Percentiles rank a stretch among this genome's conserved stretches.
These are phyloP conservation scores for Metarhizium guizhouense DNA, from an alignment of 2,329 filamentous ascomycete species.

Conservation along the genomic window DNA sequence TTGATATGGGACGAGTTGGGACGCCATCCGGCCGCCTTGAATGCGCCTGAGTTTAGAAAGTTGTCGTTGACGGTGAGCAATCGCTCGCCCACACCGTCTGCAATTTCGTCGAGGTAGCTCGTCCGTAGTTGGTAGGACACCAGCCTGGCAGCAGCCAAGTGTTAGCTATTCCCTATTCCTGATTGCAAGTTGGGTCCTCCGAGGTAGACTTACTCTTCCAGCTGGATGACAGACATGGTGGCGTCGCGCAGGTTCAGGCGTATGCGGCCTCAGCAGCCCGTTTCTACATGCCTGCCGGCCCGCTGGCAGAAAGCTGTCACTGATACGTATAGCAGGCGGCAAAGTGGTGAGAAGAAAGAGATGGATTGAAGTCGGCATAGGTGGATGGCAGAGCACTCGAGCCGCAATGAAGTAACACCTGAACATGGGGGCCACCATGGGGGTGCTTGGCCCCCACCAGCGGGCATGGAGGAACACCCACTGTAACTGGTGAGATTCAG, in stretches of 20 bases:
- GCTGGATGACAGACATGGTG: conserved; percentile 29
- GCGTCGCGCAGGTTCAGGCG: not conserved
- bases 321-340: not conserved
- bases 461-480: no score
- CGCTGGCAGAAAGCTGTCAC: not conserved
- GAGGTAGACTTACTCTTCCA: conserved; percentile 25
- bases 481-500: no score
- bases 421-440: not conserved
- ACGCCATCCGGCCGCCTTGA: conserved; percentile 76
- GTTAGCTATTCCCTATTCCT: conserved; percentile 11
- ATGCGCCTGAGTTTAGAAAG: conserved; percentile 70
- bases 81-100: conserved; percentile 77
- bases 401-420: no score
- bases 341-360: not conserved
- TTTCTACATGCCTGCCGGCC: conserved; percentile 12
- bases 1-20: conserved; percentile 67
- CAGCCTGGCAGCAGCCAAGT: conserved; percentile 41
- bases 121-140: conserved; percentile 76
- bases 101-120: conserved; percentile 70
- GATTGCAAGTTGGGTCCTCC: not conserved
- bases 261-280: not conserved
- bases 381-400: not conserved
- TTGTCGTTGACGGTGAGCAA: conserved; percentile 73
- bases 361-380: not conserved
- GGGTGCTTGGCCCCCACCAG: no score